Base-by-base conservation (phyloP, 768 basidiomycete species). In the Pulveroboletus frians region DNA sequence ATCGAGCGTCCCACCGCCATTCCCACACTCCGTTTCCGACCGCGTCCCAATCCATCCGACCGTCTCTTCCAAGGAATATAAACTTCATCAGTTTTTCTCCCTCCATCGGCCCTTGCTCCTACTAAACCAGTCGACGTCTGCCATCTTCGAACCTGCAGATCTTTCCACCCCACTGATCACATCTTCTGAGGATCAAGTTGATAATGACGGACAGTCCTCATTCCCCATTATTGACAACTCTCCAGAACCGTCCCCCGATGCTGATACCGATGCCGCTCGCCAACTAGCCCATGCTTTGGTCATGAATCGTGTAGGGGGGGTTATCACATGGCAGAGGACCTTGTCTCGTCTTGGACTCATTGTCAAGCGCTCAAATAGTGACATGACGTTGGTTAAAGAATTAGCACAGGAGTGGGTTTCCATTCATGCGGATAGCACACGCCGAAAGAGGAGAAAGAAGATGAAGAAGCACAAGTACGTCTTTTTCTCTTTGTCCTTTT, bases 391-490 rank as follows among this genome's bases (percentile, higher is more conserved):
- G 63, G 77, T 77, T 45, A 74, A 76, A 50, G 73, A 79, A 56
- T 69, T 75, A 57, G 76, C 80, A 14, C 76, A 75, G 63, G 79
- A 81, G 50, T 84, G 77, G 76, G 76, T 81, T 55, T 76, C 79
- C 38, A 76, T 88, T 14, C 68, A 81, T 64, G 74, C 88, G 71
- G 90, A 92, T 59, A 91, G 89, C 57, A 82, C 81, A 26, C 87
- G 84, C 74, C 79, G 89, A 67, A 92, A 92, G 76, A 77, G 81
- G 58, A 75, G 81, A 75, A 87, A 83, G 82, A 95, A 94, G 83
- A 95, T 95, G 84, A 91, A 86, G 79, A 95, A 93, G 72, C 92
- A 95, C 69, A 94, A 94, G 91, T 92, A 62, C 69, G 88, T 76
- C 3, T 23, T 23, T 21, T 46, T 8, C 37, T 38, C 46, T 50